phyloP scores from a whole-genome alignment of 2,329 filamentous ascomycete species.

The Sordariomycetes sp. region DNA sequence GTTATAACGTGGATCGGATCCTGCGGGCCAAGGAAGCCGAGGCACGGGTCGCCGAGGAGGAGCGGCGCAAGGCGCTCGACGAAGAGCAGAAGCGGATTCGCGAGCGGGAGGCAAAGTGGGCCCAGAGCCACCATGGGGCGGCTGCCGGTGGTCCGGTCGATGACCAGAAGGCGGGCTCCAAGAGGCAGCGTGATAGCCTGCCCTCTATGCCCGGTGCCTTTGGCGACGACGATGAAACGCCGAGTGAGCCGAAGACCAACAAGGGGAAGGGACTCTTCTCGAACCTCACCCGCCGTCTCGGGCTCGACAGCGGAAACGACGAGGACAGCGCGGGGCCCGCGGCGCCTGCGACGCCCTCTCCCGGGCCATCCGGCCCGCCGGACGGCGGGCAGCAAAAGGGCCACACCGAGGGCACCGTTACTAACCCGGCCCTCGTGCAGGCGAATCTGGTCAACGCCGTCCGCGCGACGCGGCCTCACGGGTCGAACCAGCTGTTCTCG shows the following conservation, averaged over 20 bases:
- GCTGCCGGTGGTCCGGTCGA: slow-evolving; percentile 1
- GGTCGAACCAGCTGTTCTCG: slow-evolving; percentile 60
- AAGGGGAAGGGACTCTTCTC: slow-evolving; percentile 51
- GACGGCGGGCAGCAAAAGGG: slow-evolving; percentile 7
- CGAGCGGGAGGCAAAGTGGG: slow-evolving; percentile 19
- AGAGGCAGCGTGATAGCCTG: slow-evolving; percentile 19
- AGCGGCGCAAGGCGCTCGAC: slow-evolving; percentile 60
- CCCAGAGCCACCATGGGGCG: not conserved
- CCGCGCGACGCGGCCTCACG: slow-evolving; percentile 63
- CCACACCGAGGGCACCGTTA: slow-evolving; percentile 34
- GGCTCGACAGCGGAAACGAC: slow-evolving; percentile 41
- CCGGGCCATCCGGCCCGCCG: slow-evolving; percentile 1
- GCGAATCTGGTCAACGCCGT: slow-evolving; percentile 69
- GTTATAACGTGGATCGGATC: slow-evolving; percentile 95
- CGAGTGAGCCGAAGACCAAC: slow-evolving; percentile 18
- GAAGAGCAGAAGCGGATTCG: slow-evolving; percentile 58
- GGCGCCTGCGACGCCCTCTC: not conserved
- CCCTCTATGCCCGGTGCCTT: slow-evolving; percentile 63
- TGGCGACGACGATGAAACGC: slow-evolving; percentile 43
- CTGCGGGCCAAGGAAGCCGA: slow-evolving; percentile 78
- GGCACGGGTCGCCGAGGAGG: slow-evolving; percentile 73
- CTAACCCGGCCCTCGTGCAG: slow-evolving; percentile 46
- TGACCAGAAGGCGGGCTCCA: slow-evolving; percentile 16
- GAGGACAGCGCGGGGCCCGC: slow-evolving; percentile 17
- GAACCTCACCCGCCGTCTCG: slow-evolving; percentile 52